Percentiles rank a stretch among this genome's conserved stretches.
Conservation (phyloP, 805 yeast genomes). For the Candida maesae region DNA sequence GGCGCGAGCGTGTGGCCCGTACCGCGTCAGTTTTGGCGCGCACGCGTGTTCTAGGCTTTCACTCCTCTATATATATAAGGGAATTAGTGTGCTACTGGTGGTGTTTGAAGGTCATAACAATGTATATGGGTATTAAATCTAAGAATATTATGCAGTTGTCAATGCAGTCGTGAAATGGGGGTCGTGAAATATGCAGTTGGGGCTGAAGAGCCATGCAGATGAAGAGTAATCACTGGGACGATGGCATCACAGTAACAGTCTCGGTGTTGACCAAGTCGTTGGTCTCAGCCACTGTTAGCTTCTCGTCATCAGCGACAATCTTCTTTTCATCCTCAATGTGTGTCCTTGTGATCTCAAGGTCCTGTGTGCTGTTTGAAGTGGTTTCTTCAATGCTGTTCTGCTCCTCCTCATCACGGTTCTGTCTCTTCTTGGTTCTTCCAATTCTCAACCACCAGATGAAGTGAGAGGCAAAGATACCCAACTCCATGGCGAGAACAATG, state of each 20-base stretch:
- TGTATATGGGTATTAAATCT: no score
- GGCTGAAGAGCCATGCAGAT: no score
- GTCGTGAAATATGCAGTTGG: no score
- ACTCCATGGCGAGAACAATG: conserved; percentile 68
- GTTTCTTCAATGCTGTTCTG: not conserved
- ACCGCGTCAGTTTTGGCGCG: no score
- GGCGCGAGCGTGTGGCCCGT: no score
- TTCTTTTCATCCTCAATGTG: conserved; percentile 5
- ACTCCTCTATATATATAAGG: no score
- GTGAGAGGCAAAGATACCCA: conserved; percentile 74
- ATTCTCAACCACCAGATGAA: conserved; percentile 60
- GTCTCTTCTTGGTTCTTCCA: conserved; percentile 19
- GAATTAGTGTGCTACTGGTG: no score
- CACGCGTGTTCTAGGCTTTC: no score
- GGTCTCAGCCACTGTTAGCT: not conserved
- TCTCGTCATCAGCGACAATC: not conserved
- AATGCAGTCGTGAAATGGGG: no score
- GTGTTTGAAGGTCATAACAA: no score
- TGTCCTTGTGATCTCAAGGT: conserved; percentile 2
- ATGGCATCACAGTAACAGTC: conserved; percentile 1
- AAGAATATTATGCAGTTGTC: no score
- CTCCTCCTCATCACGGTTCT: conserved; percentile 6
- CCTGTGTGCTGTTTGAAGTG: not conserved
- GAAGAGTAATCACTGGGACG: not conserved
- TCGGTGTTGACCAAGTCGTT: not conserved